Base-by-base conservation (phyloP, 192 early-diverging fungal genomes). In the Podila epigama region DNA sequence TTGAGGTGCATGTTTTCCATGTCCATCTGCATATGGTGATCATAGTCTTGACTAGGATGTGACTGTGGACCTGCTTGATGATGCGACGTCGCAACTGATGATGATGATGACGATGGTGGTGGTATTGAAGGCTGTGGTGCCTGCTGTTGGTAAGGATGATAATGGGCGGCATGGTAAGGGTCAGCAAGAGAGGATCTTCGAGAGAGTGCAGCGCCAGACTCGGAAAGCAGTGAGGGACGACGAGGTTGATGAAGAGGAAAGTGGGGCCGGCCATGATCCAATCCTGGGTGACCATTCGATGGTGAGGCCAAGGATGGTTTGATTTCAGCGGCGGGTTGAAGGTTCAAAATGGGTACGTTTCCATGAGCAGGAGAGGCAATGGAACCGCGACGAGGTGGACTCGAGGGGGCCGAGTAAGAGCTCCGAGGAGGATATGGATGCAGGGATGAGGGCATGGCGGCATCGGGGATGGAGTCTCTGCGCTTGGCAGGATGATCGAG, bases 321-420 rank as follows among this genome's bases (percentile, higher is more conserved):
- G 31, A 77, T 77, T 22, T 77, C 73, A n/a, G 73, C 73, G 2
- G 73, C 73, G 34, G 73, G 73, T 56, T 77, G 73, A 16, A 77
- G 40, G 34, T 77, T 77, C 60, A 77, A 36, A 12, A 55, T 62
- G 2, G 73, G 73, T 11, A 77, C 66, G 9, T 60, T 55, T 5
- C 61, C 61, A 55, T 68, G 73, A 1, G 33, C 52, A 18, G 63
- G 31, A 52, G 41, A 48, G 52, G 58, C 70, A 44, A 59, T 68
- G 0, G 73, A 77, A 3, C 57, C 60, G 18, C 73, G 41, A 34
- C 73, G 39, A 0, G 73, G 73, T 1, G 73, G 73, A 32, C 73
- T 77, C 7, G 73, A 77, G 0, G 73, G 73, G 0, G 73, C 73
- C 11, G 73, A 77, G 31, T 63, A 50, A 0, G 73, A 77, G 29